Conservation (phyloP, 345 rosid species). For the Geranium rotundifolium region DNA sequence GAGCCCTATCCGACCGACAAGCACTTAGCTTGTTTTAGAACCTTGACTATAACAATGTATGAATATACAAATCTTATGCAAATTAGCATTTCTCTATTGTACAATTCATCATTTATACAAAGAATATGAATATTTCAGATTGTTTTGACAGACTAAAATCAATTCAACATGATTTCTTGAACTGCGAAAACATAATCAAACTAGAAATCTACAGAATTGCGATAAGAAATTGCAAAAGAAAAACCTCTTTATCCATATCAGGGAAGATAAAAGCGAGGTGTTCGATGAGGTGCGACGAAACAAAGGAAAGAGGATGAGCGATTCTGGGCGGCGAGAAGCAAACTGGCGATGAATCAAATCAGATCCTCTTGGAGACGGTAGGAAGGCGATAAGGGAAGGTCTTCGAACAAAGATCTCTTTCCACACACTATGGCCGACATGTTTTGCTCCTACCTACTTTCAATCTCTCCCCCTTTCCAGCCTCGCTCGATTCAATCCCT, state of each 20-base stretch:
- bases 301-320: constrained; percentile 15
- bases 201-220: background rate
- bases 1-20: too few species aligned
- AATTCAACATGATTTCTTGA: too few species aligned
- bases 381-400: constrained; percentile 38
- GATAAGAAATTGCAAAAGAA: background rate
- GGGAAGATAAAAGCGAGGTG: constrained; percentile 53
- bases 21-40: too few species aligned
- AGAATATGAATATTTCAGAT: background rate
- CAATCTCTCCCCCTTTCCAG: constrained; percentile 6
- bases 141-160: background rate
- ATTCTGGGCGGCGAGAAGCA: constrained; percentile 40
- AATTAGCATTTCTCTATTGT: too few species aligned
- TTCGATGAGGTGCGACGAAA: constrained; percentile 29
- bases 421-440: constrained; percentile 93
- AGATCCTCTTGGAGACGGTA: constrained; percentile 56
- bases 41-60: too few species aligned
- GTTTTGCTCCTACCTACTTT: too few species aligned
- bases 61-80: background rate
- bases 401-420: constrained; percentile 87
- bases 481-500: too few species aligned
- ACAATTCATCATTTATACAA: background rate
- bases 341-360: too few species aligned
- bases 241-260: constrained; percentile 80
- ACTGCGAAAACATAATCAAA: background rate